Conservation (phyloP, 2,329 filamentous ascomycete species). For the Neonectria hederae region DNA sequence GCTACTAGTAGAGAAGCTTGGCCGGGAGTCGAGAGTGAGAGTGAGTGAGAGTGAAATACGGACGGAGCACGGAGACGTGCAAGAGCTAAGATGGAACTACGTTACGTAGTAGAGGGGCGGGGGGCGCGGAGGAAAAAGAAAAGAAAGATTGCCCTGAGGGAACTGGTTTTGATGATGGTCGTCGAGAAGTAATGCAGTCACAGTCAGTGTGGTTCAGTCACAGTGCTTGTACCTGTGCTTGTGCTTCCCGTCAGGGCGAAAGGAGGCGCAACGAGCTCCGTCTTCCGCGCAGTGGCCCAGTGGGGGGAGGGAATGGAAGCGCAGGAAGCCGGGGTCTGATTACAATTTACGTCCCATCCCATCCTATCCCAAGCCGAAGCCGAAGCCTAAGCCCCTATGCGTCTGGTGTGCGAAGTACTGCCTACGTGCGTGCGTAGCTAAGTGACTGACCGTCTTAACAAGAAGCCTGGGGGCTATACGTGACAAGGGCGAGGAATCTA, state of each 20-base stretch:
- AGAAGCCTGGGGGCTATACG: slow-evolving; percentile 38
- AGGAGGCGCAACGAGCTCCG: slow-evolving; percentile 34
- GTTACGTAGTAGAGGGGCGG: slow-evolving; percentile 21
- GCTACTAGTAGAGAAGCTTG: slow-evolving; percentile 13
- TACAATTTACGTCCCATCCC: slow-evolving; percentile 6
- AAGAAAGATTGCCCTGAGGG: slow-evolving; percentile 33
- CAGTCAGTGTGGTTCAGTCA: neutral
- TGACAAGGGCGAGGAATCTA: slow-evolving; percentile 29
- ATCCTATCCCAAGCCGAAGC: neutral
- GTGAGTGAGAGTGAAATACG: slow-evolving; percentile 26
- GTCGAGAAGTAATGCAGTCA: slow-evolving; percentile 20
- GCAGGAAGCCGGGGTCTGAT: slow-evolving; percentile 41
- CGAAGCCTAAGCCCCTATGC: slow-evolving; percentile 30
- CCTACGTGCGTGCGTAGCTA: slow-evolving; percentile 16
- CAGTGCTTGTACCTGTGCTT: slow-evolving; percentile 7
- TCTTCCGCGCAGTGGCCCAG: slow-evolving; percentile 24
- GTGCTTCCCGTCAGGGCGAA: slow-evolving; percentile 28
- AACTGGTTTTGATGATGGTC: slow-evolving; percentile 33
- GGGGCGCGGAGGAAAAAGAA: slow-evolving; percentile 41
- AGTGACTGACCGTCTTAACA: slow-evolving; percentile 30
- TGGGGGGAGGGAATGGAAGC: slow-evolving; percentile 23
- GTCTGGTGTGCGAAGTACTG: slow-evolving; percentile 23
- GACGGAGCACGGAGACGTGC: slow-evolving; percentile 24
- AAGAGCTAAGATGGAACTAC: slow-evolving; percentile 30
- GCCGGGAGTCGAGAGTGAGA: slow-evolving; percentile 33